phyloP scores from a whole-genome alignment of 2,329 filamentous ascomycete species.

The Pezicula radicicola region DNA sequence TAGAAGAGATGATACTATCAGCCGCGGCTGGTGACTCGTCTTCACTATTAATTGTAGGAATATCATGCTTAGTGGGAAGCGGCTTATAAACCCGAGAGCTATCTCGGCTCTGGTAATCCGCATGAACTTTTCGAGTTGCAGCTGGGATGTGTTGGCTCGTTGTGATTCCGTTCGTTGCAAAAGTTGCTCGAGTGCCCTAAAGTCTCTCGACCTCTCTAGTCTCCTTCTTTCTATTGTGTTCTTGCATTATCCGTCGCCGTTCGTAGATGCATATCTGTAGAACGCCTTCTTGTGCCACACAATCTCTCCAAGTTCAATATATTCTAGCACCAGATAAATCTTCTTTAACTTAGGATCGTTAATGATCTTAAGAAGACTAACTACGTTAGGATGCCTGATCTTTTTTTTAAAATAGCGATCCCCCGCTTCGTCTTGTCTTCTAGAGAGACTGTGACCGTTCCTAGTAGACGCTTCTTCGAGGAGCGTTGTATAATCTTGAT shows the following conservation, averaged over 20 bases:
- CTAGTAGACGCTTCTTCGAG: constrained; percentile 89
- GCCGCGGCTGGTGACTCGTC: no score
- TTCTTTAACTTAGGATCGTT: constrained; percentile 96
- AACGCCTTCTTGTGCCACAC: constrained; percentile 89
- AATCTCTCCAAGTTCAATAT: constrained; percentile 91
- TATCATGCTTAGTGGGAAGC: no score
- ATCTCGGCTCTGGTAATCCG: constrained; percentile 81
- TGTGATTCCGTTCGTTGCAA: constrained; percentile 55
- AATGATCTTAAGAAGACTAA: constrained; percentile 92
- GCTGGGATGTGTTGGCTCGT: constrained; percentile 49
- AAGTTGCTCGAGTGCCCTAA: no score
- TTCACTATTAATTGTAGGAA: no score
- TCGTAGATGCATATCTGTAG: constrained; percentile 82
- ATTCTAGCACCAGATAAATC: constrained; percentile 96
- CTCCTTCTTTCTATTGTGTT: constrained; percentile 58
- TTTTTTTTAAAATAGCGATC: constrained; percentile 98
- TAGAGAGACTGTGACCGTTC: constrained; percentile 68
- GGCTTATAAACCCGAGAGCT: no score
- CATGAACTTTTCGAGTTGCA: constrained; percentile 44
- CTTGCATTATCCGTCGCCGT: constrained; percentile 73
- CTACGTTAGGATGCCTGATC: constrained; percentile 92
- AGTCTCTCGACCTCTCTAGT: constrained; percentile 56
- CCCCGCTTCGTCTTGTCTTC: constrained; percentile 88
- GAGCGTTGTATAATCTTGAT: constrained; percentile 99
- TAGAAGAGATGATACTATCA: constrained; percentile 70